phyloP scores from a whole-genome alignment of 2,329 filamentous ascomycete species.

The Xylaria digitata region DNA sequence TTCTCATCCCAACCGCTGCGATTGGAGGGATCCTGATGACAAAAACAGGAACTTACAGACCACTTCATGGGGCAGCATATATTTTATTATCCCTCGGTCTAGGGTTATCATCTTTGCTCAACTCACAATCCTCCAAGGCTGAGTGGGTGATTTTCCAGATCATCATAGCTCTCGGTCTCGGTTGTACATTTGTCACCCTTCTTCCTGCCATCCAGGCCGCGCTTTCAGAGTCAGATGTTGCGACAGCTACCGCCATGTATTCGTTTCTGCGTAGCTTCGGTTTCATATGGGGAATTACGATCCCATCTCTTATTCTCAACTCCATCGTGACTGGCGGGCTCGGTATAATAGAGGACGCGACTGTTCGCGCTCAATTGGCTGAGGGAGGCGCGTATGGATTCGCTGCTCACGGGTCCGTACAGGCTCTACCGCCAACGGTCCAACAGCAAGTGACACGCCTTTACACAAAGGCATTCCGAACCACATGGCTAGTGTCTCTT shows the following conservation, averaged over 20 bases:
- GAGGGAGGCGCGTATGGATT: too few species aligned
- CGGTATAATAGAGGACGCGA: too few species aligned
- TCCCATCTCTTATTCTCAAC: constrained; percentile 8
- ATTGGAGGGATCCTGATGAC: constrained; percentile 45
- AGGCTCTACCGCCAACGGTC: too few species aligned
- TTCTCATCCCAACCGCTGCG: not conserved
- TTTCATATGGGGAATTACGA: constrained; percentile 22
- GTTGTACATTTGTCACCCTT: constrained; percentile 27
- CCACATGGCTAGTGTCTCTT: constrained; percentile 14
- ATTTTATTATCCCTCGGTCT: constrained; percentile 50
- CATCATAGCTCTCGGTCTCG: constrained; percentile 54
- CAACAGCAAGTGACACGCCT: too few species aligned
- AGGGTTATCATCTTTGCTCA: constrained; percentile 53
- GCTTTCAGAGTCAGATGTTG: constrained; percentile 50
- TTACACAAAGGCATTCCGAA: too few species aligned
- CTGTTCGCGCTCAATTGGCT: too few species aligned
- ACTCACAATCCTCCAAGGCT: constrained; percentile 44
- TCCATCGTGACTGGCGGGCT: too few species aligned
- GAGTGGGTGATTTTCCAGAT: constrained; percentile 55
- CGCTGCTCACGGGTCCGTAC: too few species aligned
- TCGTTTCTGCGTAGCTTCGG: constrained; percentile 52
- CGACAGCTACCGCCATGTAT: constrained; percentile 53
- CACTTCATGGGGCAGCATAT: constrained; percentile 48
- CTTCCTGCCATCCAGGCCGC: too few species aligned
- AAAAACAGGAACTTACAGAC: constrained; percentile 59